Percentiles rank a stretch among this genome's conserved stretches.
phyloP scores from a whole-genome alignment of 768 basidiomycete species.

The Tremella fuciformis region DNA sequence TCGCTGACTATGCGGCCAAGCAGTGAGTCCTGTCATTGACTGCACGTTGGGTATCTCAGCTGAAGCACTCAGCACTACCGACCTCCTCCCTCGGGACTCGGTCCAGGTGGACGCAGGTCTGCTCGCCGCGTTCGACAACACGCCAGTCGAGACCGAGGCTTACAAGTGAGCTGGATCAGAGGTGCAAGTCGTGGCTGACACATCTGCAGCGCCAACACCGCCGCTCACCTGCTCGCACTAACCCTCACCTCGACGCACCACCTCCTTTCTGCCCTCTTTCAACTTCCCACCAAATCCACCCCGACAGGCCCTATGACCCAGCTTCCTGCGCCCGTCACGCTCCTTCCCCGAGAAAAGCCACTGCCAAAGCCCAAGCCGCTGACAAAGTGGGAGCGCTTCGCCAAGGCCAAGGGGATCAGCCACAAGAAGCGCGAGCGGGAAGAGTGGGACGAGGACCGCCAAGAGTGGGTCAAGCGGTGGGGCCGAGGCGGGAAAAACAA shows the following conservation, averaged over 20 bases:
- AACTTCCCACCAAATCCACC: conserved; percentile 68
- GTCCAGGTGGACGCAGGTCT: conserved; percentile 78
- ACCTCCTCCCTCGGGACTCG: conserved; percentile 24
- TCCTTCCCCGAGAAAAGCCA: conserved; percentile 84
- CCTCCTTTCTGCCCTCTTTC: conserved; percentile 74
- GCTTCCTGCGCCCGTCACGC: conserved; percentile 72
- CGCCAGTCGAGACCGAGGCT: conserved; percentile 76
- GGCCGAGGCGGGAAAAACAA: conserved; percentile 81
- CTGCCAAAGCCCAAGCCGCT: conserved; percentile 86
- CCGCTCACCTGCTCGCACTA: conserved; percentile 70
- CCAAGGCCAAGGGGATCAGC: conserved; percentile 87
- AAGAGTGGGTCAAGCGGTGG: conserved; percentile 90
- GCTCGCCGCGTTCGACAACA: conserved; percentile 80
- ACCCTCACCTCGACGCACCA: conserved; percentile 78
- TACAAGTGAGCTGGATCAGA: conserved; percentile 63
- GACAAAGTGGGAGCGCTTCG: conserved; percentile 97
- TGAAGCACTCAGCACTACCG: conserved; percentile 33
- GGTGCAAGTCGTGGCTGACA: not conserved
- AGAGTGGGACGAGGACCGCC: conserved; percentile 90
- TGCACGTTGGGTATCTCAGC: conserved; percentile 1
- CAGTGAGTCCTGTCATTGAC: conserved; percentile 57
- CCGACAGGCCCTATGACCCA: conserved; percentile 68
- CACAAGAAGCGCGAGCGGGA: conserved; percentile 73
- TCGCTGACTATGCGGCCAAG: conserved; percentile 70
- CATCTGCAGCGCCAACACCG: conserved; percentile 64